Evolutionary conservation across 306 rosid species (phyloP), one percentile per base, ranked within the genome.

Genomic region (Quercus variabilis): DNA sequence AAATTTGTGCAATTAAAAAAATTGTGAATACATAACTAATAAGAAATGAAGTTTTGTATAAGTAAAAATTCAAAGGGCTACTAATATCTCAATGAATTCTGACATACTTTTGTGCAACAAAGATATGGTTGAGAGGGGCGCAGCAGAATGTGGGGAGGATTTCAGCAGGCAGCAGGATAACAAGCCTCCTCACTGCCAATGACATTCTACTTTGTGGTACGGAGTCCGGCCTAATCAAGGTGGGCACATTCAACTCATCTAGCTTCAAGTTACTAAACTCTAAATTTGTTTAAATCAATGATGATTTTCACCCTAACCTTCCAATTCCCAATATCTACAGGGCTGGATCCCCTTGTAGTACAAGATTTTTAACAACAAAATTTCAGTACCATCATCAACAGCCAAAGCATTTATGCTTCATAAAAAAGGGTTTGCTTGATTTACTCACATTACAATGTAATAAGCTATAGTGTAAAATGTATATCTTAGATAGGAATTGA

Each of bases 261-360:
- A 41, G 43, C 35, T 30, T 23, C 17, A 55, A 49, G 62, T 25
- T 46, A 21, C 6, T 58, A 51, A 17, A 55, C 46, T 52, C 7
- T 12, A 7, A 3, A 0, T 49, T 18, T 17, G 67, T 57, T 57
- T 59, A 41, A 26, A 75, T 19, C 5, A 74, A 41, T 41, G 60
- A 68, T 75, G 73, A 10, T 33, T 26, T 82, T 41, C 33, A 67
- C 19, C 74, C 60, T 56, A 57, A 52, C 65, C 81, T 46, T 65
- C 80, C 71, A 60, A 77, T 46, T 73, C 46, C 20, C 49, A 49
- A 76, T 12, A 75, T 14, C 79, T 65, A 86, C 90, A 92, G 97
- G 97, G 94, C 6, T 92, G 97, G 97, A 88, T 92, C 58, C 97
- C 97, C 76, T 74, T 90, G 73, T 92, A 92, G 82, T 64, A 91